Percentiles rank a stretch among this genome's conserved stretches.
Conservation (phyloP, 805 yeast species). For the Candida nemodendra region DNA sequence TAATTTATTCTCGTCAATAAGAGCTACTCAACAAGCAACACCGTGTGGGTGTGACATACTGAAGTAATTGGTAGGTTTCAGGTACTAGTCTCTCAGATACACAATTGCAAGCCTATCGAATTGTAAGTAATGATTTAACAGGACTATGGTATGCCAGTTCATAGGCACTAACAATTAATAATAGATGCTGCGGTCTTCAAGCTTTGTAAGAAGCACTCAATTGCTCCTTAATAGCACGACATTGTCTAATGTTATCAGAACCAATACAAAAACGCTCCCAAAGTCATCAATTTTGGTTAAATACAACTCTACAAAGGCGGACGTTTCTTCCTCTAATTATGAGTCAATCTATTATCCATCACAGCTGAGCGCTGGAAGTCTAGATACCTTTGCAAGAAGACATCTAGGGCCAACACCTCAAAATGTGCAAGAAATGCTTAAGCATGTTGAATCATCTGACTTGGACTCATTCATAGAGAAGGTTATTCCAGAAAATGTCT, state of each 20-base stretch:
- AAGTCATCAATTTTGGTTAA: constrained; percentile 8
- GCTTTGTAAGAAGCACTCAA: neutral
- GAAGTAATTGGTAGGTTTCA: too few species aligned
- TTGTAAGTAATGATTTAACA: too few species aligned
- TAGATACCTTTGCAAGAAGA: constrained; percentile 86
- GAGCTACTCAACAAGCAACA: too few species aligned
- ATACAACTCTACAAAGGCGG: constrained; percentile 36
- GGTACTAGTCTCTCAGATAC: too few species aligned
- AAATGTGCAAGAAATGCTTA: constrained; percentile 66
- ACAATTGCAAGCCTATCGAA: too few species aligned
- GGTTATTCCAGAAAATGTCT: constrained; percentile 76
- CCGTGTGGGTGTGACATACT: too few species aligned
- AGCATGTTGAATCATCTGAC: constrained; percentile 60
- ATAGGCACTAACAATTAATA: too few species aligned
- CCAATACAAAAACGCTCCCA: too few species aligned
- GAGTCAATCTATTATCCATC: constrained; percentile 45
- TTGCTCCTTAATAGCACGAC: too few species aligned
- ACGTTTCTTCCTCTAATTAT: constrained; percentile 57
- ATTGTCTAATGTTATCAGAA: too few species aligned
- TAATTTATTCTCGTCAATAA: too few species aligned
- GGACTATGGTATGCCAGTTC: too few species aligned
- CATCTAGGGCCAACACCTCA: constrained; percentile 80
- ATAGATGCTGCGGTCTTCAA: neutral
- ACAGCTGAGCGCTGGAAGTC: constrained; percentile 22
- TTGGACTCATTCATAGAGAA: constrained; percentile 66